Evolutionary conservation across 441 rosid species (phyloP), one percentile per base, ranked within the genome.

Genomic region (Arabidopsis hybrid): DNA sequence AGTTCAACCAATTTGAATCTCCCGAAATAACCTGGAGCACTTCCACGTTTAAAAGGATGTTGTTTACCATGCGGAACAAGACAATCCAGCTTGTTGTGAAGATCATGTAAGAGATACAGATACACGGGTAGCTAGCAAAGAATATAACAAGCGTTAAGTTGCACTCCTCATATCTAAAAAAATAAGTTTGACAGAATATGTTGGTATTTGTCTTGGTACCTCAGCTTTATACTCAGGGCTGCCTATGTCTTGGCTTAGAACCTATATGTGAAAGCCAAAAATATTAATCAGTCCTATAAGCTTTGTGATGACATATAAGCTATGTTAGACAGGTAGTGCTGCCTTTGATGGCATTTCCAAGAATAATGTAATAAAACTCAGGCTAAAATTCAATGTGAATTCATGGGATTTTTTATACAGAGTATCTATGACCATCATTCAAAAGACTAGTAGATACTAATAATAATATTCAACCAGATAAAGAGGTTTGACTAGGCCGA

Each of bases 151-250:
- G 16, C 43, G 65, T 14, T 46, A 67, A 69, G 36, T 47, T 61
- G 14, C 17, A 63, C 12, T 63, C 46, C 57, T 69, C 60, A 55
- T 21, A 53, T 47, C 60, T 45, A 34, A 18, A 35, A 14, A 57
- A 31, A 31, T 17, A 52, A 17, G 39, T 21, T 35, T 11, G 17
- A 45, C 65, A 43, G 3, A 61, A 43, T 60, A 40, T 26, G 34
- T 51, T 52, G 58, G 51, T 75, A 69, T 72, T 53, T 67, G 78
- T 78, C 45, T 71, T 26, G 46, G 58, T 81, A 92, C 98, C 97
- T 89, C 95, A 60, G 93, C 87, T 68, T 77, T 75, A 76, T 87
- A 90, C 82, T 89, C 98, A 67, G 83, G 75, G 81, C 85, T 86
- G 82, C 86, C 80, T 36, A 77, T 72, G 50, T 84, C 80, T 65